Base-by-base conservation (phyloP, 208 protist species). In the Porcisia hertigi region DNA sequence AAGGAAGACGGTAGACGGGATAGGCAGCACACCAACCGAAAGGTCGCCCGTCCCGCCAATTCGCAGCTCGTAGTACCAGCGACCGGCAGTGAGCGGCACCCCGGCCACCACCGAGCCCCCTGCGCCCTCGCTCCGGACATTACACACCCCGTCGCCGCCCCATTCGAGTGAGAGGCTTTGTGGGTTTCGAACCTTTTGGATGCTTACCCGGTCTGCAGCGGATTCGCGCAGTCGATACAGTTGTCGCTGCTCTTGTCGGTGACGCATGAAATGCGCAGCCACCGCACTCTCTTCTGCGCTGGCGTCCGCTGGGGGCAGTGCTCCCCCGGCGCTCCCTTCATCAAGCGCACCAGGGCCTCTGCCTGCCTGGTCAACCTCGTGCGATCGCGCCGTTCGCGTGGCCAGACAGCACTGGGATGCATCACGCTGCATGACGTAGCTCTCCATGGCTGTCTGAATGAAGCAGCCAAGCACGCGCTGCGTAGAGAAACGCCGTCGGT, bases 41-140 rank as follows among this genome's bases (percentile, higher is more conserved):
- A 95, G 65, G 74, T 93, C 85, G 45, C 92, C 92, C 1, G 73
- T 75, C 2, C 83, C 86, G 45, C 83, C 85, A 45, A 96, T 87
- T 23, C 87, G 83, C 71, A 95, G 72, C 84, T 98, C 95, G 86
- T 90, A 98, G 76, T 98, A 98, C 93, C 95, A 98, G 67, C 71
- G 69, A 41, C 93, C 95, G 2, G 55, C 63, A 41, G 81, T 84
- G 47, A 98, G 84, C n/a, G 88, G 81, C 43, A 87, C 77, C 34
- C 82, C 84, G 6, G 88, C 86, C 34, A 95, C 81, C 41, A 96
- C 70, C 3, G 92, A 85, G 20, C 72, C 81, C 20, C 75, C 71
- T 3, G 75, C 67, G 58, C 72, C 75, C 52, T 91, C 87, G 70
- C 86, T 88, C 57, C 91, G 88, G 30, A 84, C 75, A 30, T 92